Evolutionary conservation across 768 basidiomycete species (phyloP), one percentile per base, ranked within the genome.

Genomic region (Termitomyces sp.): DNA sequence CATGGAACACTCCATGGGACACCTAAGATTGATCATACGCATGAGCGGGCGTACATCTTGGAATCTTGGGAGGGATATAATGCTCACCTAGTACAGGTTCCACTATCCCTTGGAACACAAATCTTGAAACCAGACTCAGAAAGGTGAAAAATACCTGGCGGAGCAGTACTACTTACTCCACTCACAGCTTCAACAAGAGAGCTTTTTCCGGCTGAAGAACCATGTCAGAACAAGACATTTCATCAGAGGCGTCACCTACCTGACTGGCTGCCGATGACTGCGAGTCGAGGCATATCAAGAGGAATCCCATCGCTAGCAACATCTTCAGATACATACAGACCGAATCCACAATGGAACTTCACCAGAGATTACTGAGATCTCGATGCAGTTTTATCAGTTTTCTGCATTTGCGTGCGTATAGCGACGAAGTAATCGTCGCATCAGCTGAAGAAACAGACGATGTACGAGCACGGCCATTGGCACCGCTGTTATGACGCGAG

Each of bases 71-170:
- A 19, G 8, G 21, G 32, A 35, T 53, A 26, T 34, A 12, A 11
- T 34, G 34, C 45, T 45, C 56, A 79, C 83, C 80, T 70, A 0
- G 81, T 84, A 51, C 83, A 84, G 0, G 81, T 84, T 21, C 82
- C 82, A 42, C 79, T 79, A 41, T 84, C 84, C 32, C 84, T 70
- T 11, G 84, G 83, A 28, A 85, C 82, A 47, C 68, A 80, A 30
- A 84, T 80, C 84, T 85, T n/a, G n/a, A 30, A 41, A 38, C 0
- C 11, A 40, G 10, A 3, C 10, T 41, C 2, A 45, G 43, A 24
- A 34, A 45, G 19, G 5, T 10, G 19, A n/a, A 30, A 22, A 12
- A 8, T 5, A 38, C 17, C 14, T 19, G 28, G 5, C 10, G 5
- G 12, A 10, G 35, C 2, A 46, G 28, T n/a, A 22, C 45, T 52